Conservation (phyloP, 257 asterid genomes). For the Vinca minor region DNA sequence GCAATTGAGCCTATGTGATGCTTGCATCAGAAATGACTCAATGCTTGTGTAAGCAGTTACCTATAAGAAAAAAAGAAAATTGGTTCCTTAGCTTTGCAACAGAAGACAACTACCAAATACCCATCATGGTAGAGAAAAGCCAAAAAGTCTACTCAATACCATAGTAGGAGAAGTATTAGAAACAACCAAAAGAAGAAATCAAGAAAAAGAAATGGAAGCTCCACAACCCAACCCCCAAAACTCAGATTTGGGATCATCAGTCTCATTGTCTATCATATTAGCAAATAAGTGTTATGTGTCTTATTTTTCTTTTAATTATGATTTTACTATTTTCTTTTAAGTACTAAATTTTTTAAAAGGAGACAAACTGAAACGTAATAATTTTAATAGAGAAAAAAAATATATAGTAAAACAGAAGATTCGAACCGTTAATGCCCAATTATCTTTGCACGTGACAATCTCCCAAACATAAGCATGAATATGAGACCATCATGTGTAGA, state of each 20-base stretch:
- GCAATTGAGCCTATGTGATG: no score
- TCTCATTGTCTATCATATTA: no score
- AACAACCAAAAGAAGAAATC: slow-evolving; percentile 6
- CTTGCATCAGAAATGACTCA: slow-evolving; percentile 61
- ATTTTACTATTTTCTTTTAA: no score
- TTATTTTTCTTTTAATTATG: no score
- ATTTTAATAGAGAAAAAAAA: no score
- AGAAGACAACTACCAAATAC: slow-evolving; percentile 56
- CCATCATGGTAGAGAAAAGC: slow-evolving; percentile 50
- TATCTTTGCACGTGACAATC: slow-evolving; percentile 46
- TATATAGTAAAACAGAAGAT: no score
- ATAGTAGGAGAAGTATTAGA: slow-evolving; percentile 13
- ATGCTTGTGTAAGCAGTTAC: slow-evolving; percentile 69
- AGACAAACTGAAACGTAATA: no score
- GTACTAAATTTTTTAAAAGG: no score
- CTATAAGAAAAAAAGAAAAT: slow-evolving; percentile 14
- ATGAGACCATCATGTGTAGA: slow-evolving; percentile 24
- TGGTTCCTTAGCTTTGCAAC: slow-evolving; percentile 40
- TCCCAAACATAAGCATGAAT: slow-evolving; percentile 21
- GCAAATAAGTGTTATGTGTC: no score
- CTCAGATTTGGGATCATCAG: no score
- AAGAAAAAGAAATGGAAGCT: slow-evolving; percentile 7
- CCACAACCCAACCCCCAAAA: no score
- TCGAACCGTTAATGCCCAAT: no score
- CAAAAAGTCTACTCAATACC: slow-evolving; percentile 25